Evolutionary conservation across 2,329 filamentous ascomycete species (phyloP).

Genomic region (Xylaria multiplex): DNA sequence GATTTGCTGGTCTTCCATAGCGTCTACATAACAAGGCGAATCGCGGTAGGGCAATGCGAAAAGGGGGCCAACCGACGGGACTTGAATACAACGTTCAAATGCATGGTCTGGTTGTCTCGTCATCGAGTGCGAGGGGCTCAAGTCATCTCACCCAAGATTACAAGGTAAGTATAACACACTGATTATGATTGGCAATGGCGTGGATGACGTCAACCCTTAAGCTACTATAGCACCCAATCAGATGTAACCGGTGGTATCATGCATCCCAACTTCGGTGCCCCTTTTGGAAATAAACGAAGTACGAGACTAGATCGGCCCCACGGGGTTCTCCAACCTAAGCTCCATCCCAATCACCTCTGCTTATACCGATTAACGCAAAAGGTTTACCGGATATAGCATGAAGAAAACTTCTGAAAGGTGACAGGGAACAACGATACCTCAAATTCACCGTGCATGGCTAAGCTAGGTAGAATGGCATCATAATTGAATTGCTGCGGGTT

Average conservation of each 20-base stretch:
- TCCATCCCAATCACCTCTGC: constrained; percentile 10
- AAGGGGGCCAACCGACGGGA: not conserved
- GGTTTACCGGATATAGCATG: not conserved
- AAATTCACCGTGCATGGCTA: constrained; percentile 8
- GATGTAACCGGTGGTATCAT: not conserved
- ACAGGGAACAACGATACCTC: not conserved
- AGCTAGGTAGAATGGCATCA: not conserved
- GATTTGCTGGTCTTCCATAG: constrained; percentile 4
- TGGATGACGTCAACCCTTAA: not conserved
- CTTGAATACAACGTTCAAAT: not conserved
- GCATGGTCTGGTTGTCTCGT: not conserved
- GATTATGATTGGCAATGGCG: not conserved
- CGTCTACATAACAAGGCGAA: no score
- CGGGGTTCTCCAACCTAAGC: not conserved
- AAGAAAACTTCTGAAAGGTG: not conserved
- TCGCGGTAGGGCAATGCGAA: not conserved
- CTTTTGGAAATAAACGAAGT: constrained; percentile 30
- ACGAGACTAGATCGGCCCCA: constrained; percentile 12
- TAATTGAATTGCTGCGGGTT: not conserved
- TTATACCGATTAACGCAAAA: not conserved
- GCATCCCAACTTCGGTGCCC: constrained; percentile 1
- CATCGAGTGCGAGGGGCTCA: no score
- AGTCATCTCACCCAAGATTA: not conserved
- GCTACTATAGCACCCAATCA: not conserved
- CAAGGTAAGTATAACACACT: not conserved